phyloP scores from a whole-genome alignment of 2,329 filamentous ascomycete genomes.

The Xylariomycetidae sp. region DNA sequence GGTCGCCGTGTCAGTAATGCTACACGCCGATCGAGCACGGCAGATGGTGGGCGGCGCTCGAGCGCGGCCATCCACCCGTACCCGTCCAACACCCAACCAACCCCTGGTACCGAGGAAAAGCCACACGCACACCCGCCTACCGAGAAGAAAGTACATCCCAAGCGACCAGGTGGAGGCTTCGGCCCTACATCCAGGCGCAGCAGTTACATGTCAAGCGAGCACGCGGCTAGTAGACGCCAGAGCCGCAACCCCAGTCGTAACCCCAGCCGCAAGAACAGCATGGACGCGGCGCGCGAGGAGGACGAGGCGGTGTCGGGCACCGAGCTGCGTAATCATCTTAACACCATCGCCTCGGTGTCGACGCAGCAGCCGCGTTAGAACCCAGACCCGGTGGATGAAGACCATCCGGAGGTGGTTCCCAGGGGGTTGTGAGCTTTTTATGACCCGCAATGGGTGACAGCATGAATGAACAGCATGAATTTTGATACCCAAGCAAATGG shows the following conservation, averaged over 20 bases:
- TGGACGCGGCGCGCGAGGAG: constrained; percentile 10
- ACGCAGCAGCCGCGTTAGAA: constrained; percentile 5
- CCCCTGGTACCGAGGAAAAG: constrained; percentile 5
- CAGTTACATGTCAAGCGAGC: constrained; percentile 20
- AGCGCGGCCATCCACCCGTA: constrained; percentile 6
- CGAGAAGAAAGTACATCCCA: constrained; percentile 11
- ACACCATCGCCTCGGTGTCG: constrained; percentile 16
- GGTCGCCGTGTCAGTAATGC: constrained; percentile 13
- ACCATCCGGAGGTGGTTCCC: no score
- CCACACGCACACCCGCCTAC: constrained; percentile 7
- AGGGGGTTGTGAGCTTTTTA: no score
- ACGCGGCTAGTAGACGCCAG: constrained; percentile 20
- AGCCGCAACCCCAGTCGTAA: constrained; percentile 15
- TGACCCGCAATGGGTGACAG: no score
- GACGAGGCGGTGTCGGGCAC: constrained; percentile 10
- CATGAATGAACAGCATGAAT: no score
- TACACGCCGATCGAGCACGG: constrained; percentile 9
- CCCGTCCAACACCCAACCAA: no score
- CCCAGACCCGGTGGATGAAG: no score
- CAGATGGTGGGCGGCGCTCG: constrained; percentile 3
- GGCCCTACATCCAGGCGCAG: constrained; percentile 17
- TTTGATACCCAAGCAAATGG: no score
- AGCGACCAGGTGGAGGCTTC: constrained; percentile 15
- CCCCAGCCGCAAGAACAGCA: constrained; percentile 16
- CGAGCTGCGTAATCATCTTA: constrained; percentile 14